A percentile compares a stretch with the other conserved stretches of the same genome.
Conservation (phyloP, 768 basidiomycete genomes). For the Sistotremastrum niveocremeum region DNA sequence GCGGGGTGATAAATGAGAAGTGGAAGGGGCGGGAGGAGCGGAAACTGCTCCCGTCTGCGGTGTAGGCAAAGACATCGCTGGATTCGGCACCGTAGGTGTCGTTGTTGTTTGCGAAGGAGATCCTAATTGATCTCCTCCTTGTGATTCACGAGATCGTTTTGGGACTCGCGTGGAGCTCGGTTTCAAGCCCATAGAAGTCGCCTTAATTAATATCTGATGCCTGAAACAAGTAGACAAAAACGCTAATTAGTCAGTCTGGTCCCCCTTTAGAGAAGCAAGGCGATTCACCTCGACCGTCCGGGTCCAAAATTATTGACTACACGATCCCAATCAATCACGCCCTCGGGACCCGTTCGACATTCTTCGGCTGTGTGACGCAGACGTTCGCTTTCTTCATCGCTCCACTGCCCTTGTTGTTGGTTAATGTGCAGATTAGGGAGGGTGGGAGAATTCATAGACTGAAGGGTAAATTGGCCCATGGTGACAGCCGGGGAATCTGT, state of each 20-base stretch:
- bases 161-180: conserved; percentile 52
- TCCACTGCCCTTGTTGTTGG: conserved; percentile 62
- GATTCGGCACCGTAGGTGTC: too few species aligned
- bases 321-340: conserved; percentile 72
- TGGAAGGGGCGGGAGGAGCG: too few species aligned
- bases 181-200: conserved; percentile 64
- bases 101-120: too few species aligned
- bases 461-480: too few species aligned
- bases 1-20: too few species aligned
- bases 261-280: not conserved
- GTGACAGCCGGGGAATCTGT: too few species aligned
- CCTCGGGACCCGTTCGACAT: conserved; percentile 32
- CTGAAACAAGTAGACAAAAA: conserved; percentile 20
- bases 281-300: conserved; percentile 51
- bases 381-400: conserved; percentile 61
- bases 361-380: conserved; percentile 59
- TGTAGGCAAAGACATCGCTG: too few species aligned
- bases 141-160: conserved; percentile 43
- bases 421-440: conserved; percentile 14
- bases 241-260: not conserved
- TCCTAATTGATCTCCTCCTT: conserved; percentile 6
- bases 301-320: conserved; percentile 62
- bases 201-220: conserved; percentile 75
- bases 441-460: conserved; percentile 2
- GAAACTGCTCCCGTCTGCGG: too few species aligned